phyloP scores from a whole-genome alignment of 495 filamentous ascomycete genomes.

The Tuber borchii region DNA sequence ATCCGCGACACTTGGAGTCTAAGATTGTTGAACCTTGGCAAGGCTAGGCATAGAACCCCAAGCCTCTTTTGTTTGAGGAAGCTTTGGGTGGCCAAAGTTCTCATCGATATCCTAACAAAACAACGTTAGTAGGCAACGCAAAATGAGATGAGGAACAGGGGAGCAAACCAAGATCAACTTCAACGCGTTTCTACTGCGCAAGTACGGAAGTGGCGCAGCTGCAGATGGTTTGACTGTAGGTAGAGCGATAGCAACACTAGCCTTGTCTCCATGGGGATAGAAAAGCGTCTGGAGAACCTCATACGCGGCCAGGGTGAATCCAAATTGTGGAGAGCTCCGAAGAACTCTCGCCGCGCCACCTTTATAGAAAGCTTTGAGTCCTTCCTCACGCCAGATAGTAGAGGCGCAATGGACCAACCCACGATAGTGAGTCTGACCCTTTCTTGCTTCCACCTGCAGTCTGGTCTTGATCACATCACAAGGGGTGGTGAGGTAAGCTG shows the following conservation, averaged over 20 bases:
- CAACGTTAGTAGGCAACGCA: constrained; percentile 6
- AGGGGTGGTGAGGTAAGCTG: constrained; percentile 92
- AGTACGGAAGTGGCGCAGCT: constrained; percentile 64
- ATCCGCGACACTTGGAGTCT: constrained; percentile 40
- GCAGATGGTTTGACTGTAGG: constrained; percentile 45
- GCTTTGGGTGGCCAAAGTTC: constrained; percentile 66
- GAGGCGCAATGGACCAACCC: constrained; percentile 77
- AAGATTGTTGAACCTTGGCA: constrained; percentile 29
- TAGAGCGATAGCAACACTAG: constrained; percentile 43
- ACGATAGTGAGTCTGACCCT: constrained; percentile 82
- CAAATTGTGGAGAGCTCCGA: constrained; percentile 92
- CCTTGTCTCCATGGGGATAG: constrained; percentile 66
- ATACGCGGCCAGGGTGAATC: constrained; percentile 91
- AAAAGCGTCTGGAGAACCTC: constrained; percentile 79
- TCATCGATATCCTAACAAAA: constrained; percentile 64
- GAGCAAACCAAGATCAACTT: constrained; percentile 69
- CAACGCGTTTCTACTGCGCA: constrained; percentile 85
- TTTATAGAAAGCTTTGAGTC: constrained; percentile 95
- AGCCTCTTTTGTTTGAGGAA: constrained; percentile 52
- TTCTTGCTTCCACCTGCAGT: constrained; percentile 91
- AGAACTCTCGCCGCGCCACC: constrained; percentile 91
- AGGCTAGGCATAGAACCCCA: constrained; percentile 45
- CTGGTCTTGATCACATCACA: constrained; percentile 99
- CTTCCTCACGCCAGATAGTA: constrained; percentile 82
- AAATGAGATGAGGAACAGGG: background rate